These are phyloP conservation scores for Aurantiochytrium sp. DNA, from an alignment of 108 stramenopile genomes.

Conservation along the genomic window DNA sequence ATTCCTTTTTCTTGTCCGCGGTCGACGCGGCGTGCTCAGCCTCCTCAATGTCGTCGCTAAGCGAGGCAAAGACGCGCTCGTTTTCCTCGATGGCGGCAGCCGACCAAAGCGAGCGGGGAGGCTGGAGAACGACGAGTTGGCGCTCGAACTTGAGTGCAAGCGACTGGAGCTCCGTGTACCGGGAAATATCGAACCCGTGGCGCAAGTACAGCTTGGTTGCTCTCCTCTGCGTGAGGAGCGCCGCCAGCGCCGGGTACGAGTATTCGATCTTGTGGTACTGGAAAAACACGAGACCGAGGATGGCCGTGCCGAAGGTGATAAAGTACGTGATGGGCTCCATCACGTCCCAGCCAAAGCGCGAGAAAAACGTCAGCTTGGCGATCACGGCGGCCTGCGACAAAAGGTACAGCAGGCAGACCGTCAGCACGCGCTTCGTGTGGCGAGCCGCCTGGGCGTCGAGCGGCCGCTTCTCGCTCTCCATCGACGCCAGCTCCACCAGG, in stretches of 20 bases:
- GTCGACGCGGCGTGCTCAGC: not conserved
- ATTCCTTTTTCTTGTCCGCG: not conserved
- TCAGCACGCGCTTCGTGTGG: constrained; percentile 25
- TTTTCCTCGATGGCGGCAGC: not conserved
- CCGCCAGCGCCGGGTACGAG: constrained; percentile 1
- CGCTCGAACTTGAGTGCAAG: constrained; percentile 22
- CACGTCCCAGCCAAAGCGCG: constrained; percentile 29
- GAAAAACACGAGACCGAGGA: not conserved
- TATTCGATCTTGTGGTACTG: constrained; percentile 23
- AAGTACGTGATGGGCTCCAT: constrained; percentile 28
- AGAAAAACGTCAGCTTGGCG: constrained; percentile 10
- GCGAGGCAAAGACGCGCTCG: not conserved
- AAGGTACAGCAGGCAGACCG: not conserved
- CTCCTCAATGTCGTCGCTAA: not conserved
- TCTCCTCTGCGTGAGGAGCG: not conserved
- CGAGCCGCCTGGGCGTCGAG: constrained; percentile 25
- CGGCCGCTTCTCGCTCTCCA: not conserved
- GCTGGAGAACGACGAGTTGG: constrained; percentile 8
- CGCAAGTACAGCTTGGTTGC: not conserved
- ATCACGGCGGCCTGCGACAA: constrained; percentile 6
- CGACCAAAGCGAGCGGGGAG: not conserved
- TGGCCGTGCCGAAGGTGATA: constrained; percentile 24
- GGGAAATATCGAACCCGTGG: not conserved
- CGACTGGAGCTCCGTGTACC: not conserved
- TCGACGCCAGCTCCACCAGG: not conserved